Evolutionary conservation across 108 stramenopile genomes (phyloP), one percentile per base, ranked within the genome.

Genomic region (Pseudonitzschia pungens): DNA sequence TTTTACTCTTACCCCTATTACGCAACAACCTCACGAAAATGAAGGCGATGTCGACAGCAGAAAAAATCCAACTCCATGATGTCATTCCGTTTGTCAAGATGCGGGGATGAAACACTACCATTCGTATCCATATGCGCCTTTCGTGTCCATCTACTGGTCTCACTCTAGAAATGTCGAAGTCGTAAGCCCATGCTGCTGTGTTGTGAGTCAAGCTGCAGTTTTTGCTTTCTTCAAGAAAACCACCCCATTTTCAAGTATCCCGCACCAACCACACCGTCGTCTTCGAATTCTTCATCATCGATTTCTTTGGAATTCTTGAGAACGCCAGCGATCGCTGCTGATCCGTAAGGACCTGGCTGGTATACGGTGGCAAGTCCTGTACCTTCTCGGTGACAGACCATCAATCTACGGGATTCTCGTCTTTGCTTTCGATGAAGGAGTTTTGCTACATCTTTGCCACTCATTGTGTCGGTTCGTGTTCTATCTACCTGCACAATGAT

Each of bases 331-430:
- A 62, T 33, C 32, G 36, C 60, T n/a, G 60, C 60, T 31, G 60
- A 33, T n/a, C 60, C 60, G 29, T 62, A 62, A 62, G 36, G 32
- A 40, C 60, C 60, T 40, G 60, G 60, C 40, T 62, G 60, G 60
- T 62, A 62, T 15, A 62, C 60, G n/a, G 60, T 41, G 12, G 33
- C 29, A 40, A 62, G 36, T 20, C n/a, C 60, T 20, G 32, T 62
- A 40, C 60, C 60, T 3, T 62, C 60, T 33, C 60, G 60, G 29
- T 62, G 60, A 40, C 33, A 5, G 0, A 62, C 33, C 0, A 36
- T 33, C 0, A 62, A 14, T 8, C 14, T 62, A 40, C 60, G 60
- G 20, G 9, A 21, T 8, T n/a, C 28, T 62, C 29, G 9, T 5
- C 40, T 62, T n/a, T 15, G 15, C 60, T 16, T 33, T 21, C 12